Percentiles rank a stretch among this genome's conserved stretches.
phyloP scores from a whole-genome alignment of 164 flowering plant species.

The Aristolochia californica region DNA sequence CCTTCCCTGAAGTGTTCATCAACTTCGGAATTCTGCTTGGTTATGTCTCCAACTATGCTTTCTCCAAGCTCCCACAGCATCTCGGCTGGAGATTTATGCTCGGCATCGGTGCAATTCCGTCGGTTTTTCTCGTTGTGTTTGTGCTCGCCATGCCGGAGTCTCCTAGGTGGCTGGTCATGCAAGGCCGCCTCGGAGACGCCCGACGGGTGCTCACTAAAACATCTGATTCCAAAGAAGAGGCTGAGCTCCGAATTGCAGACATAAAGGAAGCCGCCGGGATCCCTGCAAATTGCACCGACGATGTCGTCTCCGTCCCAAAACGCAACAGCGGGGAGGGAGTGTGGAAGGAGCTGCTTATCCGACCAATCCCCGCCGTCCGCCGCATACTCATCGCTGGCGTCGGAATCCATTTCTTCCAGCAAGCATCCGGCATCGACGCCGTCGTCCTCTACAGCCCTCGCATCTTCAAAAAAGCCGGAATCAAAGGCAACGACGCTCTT shows the following conservation, averaged over 20 bases:
- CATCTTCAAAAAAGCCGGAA: conserved; percentile 8
- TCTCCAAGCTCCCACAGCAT: conserved; percentile 28
- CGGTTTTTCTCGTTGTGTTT: conserved; percentile 28
- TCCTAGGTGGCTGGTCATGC: conserved; percentile 71
- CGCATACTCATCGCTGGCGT: conserved; percentile 12
- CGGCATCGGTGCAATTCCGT: conserved; percentile 54
- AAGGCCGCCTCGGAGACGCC: conserved; percentile 59
- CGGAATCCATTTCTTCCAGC: conserved; percentile 17
- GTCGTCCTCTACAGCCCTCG: conserved; percentile 12
- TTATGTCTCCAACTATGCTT: conserved; percentile 55
- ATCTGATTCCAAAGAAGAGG: conserved; percentile 40
- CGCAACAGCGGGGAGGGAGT: conserved; percentile 9
- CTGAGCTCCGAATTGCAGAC: conserved; percentile 35
- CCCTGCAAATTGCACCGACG: conserved; percentile 30
- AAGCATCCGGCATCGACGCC: conserved; percentile 9
- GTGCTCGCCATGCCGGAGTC: conserved; percentile 67
- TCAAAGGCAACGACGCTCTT: conserved; percentile 11
- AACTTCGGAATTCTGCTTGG: conserved; percentile 35
- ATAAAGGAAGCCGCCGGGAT: conserved; percentile 48
- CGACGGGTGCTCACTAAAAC: conserved; percentile 36
- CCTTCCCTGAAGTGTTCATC: conserved; percentile 27
- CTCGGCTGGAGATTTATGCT: conserved; percentile 66
- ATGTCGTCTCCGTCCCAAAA: conserved; percentile 18
- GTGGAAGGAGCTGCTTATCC: conserved; percentile 12
- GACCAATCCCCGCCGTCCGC: conserved; percentile 10